These are phyloP conservation scores for Pascua sp. DNA, from an alignment of 1,284 basidiomycete genomes.

Conservation along the genomic window DNA sequence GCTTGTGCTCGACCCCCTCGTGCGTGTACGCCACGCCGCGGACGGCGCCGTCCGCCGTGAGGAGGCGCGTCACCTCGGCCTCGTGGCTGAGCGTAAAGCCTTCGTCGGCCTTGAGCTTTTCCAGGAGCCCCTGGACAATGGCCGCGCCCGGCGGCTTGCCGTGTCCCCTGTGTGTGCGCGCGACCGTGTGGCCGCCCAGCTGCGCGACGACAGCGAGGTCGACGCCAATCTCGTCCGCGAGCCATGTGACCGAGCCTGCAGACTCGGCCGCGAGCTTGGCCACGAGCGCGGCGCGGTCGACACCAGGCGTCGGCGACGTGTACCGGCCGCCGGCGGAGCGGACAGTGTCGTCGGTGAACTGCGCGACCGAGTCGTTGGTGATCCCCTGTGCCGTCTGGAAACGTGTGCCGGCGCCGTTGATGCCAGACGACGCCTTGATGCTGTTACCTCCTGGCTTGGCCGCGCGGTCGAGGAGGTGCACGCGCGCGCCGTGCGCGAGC, in stretches of 20 bases:
- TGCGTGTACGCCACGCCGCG: background rate
- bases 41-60: background rate
- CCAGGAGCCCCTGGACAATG: conserved; percentile 8
- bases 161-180: conserved; percentile 12
- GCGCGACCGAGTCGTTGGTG: background rate
- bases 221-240: conserved; percentile 10
- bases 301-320: background rate
- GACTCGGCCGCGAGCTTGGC: conserved; percentile 1
- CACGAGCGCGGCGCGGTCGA: conserved; percentile 7
- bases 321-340: conserved; percentile 9
- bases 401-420: conserved; percentile 14
- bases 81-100: conserved; percentile 5
- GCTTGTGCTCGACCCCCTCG: background rate
- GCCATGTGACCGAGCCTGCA: conserved; percentile 6
- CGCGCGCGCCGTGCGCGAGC: conserved; percentile 3
- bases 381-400: conserved; percentile 4
- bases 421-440: conserved; percentile 15
- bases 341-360: conserved; percentile 8
- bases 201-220: conserved; percentile 11
- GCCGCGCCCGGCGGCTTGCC: conserved; percentile 14
- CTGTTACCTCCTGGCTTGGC: conserved; percentile 13
- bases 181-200: conserved; percentile 12
- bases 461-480: conserved; percentile 15
- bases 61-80: conserved; percentile 5
- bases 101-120: conserved; percentile 5